Conservation (phyloP, 2,329 filamentous ascomycete species). For the Colletotrichum falcatum region DNA sequence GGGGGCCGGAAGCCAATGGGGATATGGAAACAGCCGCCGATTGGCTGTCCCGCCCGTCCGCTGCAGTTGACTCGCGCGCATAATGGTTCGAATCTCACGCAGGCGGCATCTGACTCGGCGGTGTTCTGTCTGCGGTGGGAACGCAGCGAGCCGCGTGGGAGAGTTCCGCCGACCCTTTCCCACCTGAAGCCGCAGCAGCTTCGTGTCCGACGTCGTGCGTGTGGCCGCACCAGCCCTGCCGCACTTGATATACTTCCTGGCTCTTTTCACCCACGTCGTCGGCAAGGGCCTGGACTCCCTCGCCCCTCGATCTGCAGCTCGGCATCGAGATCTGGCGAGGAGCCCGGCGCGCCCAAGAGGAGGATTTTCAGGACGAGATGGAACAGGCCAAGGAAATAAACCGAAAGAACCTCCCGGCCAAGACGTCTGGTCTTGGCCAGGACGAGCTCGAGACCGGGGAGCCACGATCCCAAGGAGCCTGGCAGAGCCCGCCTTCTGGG, state of each 20-base stretch:
- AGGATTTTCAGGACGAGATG: slow-evolving; percentile 50
- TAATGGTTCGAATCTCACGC: neutral
- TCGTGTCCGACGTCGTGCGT: too few species aligned
- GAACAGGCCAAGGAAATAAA: slow-evolving; percentile 52
- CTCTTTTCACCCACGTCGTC: slow-evolving; percentile 48
- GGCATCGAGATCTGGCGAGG: slow-evolving; percentile 45
- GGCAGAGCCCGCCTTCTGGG: slow-evolving; percentile 49
- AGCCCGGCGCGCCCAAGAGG: slow-evolving; percentile 50
- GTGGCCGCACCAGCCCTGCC: neutral
- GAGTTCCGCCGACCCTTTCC: neutral
- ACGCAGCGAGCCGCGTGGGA: neutral
- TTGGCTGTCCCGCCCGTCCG: neutral
- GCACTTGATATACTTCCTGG: slow-evolving; percentile 47
- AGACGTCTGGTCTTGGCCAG: slow-evolving; percentile 40
- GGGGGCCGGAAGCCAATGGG: too few species aligned
- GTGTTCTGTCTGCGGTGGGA: neutral
- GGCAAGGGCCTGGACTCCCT: slow-evolving; percentile 48
- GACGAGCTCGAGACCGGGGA: slow-evolving; percentile 46
- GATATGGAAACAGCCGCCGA: too few species aligned
- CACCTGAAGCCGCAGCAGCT: too few species aligned
- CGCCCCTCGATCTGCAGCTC: slow-evolving; percentile 49
- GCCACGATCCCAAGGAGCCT: slow-evolving; percentile 50
- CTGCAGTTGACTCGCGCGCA: neutral
- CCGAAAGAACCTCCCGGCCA: slow-evolving; percentile 46
- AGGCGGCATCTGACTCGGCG: neutral